Percentiles rank a stretch among this genome's conserved stretches.
These are phyloP conservation scores for Thymus quinquecostatus DNA, from an alignment of 257 asterid species.

Conservation along the genomic window DNA sequence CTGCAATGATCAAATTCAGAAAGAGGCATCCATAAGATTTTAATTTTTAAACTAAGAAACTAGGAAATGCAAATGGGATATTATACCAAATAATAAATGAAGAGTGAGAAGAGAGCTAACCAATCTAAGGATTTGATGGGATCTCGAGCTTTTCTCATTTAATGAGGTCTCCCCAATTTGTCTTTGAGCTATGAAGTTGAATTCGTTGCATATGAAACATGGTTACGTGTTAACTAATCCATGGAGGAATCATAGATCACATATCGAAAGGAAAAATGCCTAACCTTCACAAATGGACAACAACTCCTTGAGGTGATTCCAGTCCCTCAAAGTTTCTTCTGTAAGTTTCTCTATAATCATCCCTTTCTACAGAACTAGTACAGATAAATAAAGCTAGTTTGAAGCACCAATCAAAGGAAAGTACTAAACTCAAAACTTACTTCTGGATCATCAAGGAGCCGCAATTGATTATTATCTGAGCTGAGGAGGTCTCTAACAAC, in stretches of 20 bases:
- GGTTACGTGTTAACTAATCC: constrained; percentile 3
- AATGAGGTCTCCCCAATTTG: constrained; percentile 90
- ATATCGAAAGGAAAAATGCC: constrained; percentile 25
- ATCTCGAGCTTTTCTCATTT: constrained; percentile 96
- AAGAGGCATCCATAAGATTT: constrained; percentile 13
- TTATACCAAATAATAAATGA: constrained; percentile 20
- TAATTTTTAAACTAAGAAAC: background rate
- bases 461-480: constrained; percentile 73
- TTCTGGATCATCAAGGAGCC: constrained; percentile 98
- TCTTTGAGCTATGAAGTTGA: constrained; percentile 68
- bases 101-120: constrained; percentile 46
- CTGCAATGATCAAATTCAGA: constrained; percentile 48
- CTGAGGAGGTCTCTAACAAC: constrained; percentile 95
- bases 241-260: constrained; percentile 4
- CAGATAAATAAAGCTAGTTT: constrained; percentile 29
- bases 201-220: constrained; percentile 15
- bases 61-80: constrained; percentile 19
- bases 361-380: constrained; percentile 66
- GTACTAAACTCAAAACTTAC: constrained; percentile 55
- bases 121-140: constrained; percentile 99
- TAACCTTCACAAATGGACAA: constrained; percentile 88
- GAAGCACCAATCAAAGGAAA: constrained; percentile 28
- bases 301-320: constrained; percentile 90
- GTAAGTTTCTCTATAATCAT: constrained; percentile 90
- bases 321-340: constrained; percentile 91